Evolutionary conservation across 2,329 filamentous ascomycete species (phyloP).

Genomic region (Biscogniauxia mediterranea): DNA sequence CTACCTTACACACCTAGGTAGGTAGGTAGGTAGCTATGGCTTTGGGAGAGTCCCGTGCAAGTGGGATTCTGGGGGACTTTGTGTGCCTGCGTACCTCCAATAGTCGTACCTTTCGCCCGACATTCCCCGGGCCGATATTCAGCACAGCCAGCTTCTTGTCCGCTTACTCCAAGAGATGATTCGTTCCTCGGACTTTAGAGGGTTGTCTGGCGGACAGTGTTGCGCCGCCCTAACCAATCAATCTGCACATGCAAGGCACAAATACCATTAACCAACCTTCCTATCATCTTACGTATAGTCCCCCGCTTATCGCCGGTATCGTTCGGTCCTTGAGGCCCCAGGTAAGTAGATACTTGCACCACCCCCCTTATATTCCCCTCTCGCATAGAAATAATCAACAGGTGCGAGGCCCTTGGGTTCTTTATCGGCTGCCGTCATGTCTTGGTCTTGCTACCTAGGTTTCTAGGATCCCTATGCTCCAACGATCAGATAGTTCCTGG

Average conservation of each 20-base stretch:
- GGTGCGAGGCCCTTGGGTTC: not conserved
- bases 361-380: not conserved
- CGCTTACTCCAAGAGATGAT: not conserved
- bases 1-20: no score
- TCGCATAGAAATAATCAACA: not conserved
- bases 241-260: slow-evolving; percentile 3
- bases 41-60: not conserved
- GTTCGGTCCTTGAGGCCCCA: not conserved
- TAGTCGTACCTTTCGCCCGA: not conserved
- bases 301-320: slow-evolving; percentile 1
- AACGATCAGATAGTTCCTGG: not conserved
- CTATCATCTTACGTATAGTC: not conserved
- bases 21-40: not conserved
- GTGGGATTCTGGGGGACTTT: not conserved
- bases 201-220: not conserved
- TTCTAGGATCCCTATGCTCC: not conserved
- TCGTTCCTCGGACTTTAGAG: not conserved
- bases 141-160: not conserved
- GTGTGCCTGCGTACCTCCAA: not conserved
- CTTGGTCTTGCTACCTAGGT: no score
- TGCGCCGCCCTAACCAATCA: slow-evolving; percentile 3
- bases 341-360: not conserved
- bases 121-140: not conserved
- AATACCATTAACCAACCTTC: not conserved
- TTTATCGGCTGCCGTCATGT: no score